Evolutionary conservation across 2,329 filamentous ascomycete genomes (phyloP), one percentile per base, ranked within the genome.

Genomic region (Claviceps fusiformis): DNA sequence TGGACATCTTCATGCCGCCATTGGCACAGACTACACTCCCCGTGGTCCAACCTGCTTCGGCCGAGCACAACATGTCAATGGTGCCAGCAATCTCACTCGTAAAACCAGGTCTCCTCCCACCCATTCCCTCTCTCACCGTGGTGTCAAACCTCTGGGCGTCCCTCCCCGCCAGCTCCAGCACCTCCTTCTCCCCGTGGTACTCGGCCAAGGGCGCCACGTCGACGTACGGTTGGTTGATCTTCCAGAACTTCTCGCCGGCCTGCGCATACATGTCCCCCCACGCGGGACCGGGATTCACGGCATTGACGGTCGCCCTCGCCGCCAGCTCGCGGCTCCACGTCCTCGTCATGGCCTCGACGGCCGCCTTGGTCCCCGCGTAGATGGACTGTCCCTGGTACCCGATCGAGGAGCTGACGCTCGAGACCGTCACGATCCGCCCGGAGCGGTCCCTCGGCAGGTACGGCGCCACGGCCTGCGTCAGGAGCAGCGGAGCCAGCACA

Each of bases 401-500:
- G 54, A 74, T 70, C 29, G 73, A 71, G n/a, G 76, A 75, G 33
- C 74, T 77, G 33, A 80, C 76, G 56, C 75, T 79, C 6, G 76
- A 79, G 53, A 81, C 68, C 65, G 76, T 80, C 63, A 82, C 71
- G 59, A 82, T 73, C 74, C 76, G 56, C 70, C 78, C 59, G 75
- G 82, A 59, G 83, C 83, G 70, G 88, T 86, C 54, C 68, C 70
- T 1, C 81, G 89, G 73, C 5, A 95, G 77, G 69, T 85, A 83
- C 0, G 82, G 85, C 37, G 82, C 71, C 0, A 81, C 80, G 5
- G 86, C 86, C 69, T 95, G 85, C 31, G 87, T 80, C 15, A 95
- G 75, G 2, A 95, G 77, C 27, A 95, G 71, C 1, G 89, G 89
- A 0, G 87, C 89, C 10, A 89, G 79, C 27, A 95, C 89, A 65